phyloP scores from a whole-genome alignment of 1,284 basidiomycete genomes.

The Cryptococcus deneoformans region DNA sequence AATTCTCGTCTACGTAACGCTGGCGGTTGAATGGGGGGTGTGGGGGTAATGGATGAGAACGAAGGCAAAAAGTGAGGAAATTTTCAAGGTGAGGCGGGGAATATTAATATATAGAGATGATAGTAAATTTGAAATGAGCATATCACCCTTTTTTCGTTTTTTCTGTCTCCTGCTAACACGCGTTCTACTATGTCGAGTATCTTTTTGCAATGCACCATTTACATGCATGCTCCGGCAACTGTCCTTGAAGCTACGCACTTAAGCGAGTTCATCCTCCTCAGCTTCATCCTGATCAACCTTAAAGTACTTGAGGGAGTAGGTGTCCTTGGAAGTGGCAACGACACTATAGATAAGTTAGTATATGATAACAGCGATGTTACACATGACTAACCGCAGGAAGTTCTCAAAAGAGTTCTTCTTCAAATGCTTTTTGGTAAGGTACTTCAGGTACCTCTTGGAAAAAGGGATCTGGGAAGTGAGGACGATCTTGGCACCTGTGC shows the following conservation, averaged over 20 bases:
- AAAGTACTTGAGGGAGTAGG: slow-evolving; percentile 89
- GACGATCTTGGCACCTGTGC: slow-evolving; percentile 67
- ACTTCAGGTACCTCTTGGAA: slow-evolving; percentile 79
- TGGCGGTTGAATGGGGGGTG: no score
- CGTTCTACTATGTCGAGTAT: no score
- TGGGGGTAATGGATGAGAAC: no score
- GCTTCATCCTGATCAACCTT: slow-evolving; percentile 76
- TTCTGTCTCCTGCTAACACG: no score
- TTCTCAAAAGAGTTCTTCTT: slow-evolving; percentile 57
- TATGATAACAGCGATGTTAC: not conserved
- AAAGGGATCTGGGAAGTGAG: slow-evolving; percentile 78
- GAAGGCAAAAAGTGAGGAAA: no score
- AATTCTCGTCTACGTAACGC: no score
- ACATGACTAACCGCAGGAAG: slow-evolving; percentile 42
- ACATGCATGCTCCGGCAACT: no score
- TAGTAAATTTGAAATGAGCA: no score
- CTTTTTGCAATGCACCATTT: no score
- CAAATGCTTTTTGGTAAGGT: slow-evolving; percentile 93
- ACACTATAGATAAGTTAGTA: slow-evolving; percentile 54
- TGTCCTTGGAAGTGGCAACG: slow-evolving; percentile 83
- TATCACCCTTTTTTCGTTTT: no score
- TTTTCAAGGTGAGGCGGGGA: no score
- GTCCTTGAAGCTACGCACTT: not conserved
- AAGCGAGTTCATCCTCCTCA: slow-evolving; percentile 45
- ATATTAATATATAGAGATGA: no score